Evolutionary conservation across 1,284 basidiomycete genomes (phyloP).

Genomic region (Amylostereum chailletii): DNA sequence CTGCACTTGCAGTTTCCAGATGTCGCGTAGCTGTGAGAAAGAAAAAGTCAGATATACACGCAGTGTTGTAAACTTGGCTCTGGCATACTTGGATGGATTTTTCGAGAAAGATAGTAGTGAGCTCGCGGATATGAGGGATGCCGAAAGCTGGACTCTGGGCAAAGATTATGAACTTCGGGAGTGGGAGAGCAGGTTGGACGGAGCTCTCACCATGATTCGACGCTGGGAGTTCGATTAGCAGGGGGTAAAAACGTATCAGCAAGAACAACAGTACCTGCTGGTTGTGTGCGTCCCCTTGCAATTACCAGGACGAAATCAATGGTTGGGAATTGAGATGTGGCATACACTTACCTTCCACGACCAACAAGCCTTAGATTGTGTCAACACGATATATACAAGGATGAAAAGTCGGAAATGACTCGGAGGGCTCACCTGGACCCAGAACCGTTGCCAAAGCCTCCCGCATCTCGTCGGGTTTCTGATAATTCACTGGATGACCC

Average conservation of each 20-base stretch:
- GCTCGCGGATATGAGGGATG: conserved; percentile 20
- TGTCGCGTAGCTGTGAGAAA: conserved; percentile 17
- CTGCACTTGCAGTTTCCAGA: conserved; percentile 11
- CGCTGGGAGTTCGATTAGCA: not conserved
- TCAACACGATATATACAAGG: not conserved
- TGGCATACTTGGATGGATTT: conserved; percentile 18
- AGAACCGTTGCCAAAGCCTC: not conserved
- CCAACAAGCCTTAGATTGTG: not conserved
- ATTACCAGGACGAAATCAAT: not conserved
- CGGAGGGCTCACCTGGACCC: not conserved
- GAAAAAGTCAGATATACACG: not conserved
- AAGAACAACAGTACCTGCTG: not conserved
- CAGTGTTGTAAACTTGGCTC: not conserved
- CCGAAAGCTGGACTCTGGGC: conserved; percentile 25
- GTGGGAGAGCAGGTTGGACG: too few relatives aligned
- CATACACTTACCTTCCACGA: not conserved
- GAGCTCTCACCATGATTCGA: conserved; percentile 1
- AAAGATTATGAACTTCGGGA: not conserved
- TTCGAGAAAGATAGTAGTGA: conserved; percentile 23
- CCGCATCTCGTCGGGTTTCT: not conserved
- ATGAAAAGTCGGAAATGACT: not conserved
- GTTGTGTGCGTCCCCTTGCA: not conserved
- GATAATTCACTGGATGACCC: not conserved
- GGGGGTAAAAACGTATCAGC: not conserved
- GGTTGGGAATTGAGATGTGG: not conserved